Base-by-base conservation (phyloP, 495 filamentous ascomycete genomes). In the Penicillium mononematosum region DNA sequence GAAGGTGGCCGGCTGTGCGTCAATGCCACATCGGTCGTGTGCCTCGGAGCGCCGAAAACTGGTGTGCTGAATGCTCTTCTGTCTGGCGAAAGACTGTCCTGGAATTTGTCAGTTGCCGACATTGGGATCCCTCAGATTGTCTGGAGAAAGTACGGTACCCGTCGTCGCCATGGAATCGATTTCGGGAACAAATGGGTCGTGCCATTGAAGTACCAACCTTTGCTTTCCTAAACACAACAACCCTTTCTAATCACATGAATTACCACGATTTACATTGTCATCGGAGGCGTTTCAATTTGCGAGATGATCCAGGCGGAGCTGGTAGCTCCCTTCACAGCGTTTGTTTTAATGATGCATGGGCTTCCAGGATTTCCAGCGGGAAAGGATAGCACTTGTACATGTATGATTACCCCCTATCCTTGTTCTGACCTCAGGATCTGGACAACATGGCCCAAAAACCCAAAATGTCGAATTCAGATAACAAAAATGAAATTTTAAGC, bases 151-250 rank as follows among this genome's bases (percentile, higher is more conserved):
- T 90, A 90, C 38, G 91, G 89, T 5, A 89, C 88, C 3, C 85
- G 86, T 58, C 81, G 88, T 55, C 81, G 89, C 24, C 83, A 87
- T 58, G 91, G 91, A 0, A 84, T 96, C 32, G 90, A 91, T 62
- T 96, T 96, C 76, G 90, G 88, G 25, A 84, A 85, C 43, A 80
- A 84, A 50, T 97, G 93, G 93, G 86, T 96, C 50, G 79, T 92
- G 12, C 69, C 73, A 14, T 57, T 79, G 45, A 72, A 70, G 41
- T 73, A 65, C 54, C 75, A 79, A 24, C 56, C 69, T 0, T 45
- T 67, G 14, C 7, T 46, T n/a, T 22, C 42, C 5, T 55, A 55
- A 46, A 39, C 19, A 45, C 27, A 9, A 47, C 31, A 17, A 27
- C 16, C 20, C 31, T 14, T 24, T 25, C 11, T 24, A 47, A 22